phyloP scores from a whole-genome alignment of 129 eudicot genomes.

The Escallonia rubra region DNA sequence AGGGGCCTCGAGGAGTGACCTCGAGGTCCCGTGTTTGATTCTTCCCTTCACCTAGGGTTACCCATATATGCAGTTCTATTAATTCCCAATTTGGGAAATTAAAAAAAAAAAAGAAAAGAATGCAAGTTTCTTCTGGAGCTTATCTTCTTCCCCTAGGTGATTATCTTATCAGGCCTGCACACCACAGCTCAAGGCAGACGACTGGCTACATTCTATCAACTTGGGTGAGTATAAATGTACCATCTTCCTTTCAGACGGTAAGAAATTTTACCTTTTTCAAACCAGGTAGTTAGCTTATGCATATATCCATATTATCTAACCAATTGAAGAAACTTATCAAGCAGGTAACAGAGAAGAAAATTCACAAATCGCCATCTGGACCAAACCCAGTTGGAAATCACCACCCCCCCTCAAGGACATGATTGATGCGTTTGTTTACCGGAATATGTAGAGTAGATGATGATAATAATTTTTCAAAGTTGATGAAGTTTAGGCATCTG shows the following conservation, averaged over 20 bases:
- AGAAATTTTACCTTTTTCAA: not conserved
- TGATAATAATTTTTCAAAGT: constrained; percentile 1
- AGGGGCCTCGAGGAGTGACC: no score
- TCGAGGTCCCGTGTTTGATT: no score
- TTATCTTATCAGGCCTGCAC: constrained; percentile 17
- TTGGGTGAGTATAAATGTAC: constrained; percentile 18
- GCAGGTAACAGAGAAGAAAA: constrained; percentile 33
- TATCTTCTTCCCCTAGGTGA: constrained; percentile 22
- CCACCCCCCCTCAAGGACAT: constrained; percentile 46
- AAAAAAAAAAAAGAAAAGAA: no score
- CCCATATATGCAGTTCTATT: no score
- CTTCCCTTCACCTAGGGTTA: no score
- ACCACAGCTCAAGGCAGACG: constrained; percentile 20
- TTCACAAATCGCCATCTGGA: constrained; percentile 56
- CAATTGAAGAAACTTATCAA: not conserved
- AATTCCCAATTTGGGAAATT: no score
- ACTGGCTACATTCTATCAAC: constrained; percentile 14
- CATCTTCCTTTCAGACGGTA: not conserved
- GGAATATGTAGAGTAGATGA: constrained; percentile 14
- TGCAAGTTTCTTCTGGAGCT: constrained; percentile 3
- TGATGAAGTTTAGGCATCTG: constrained; percentile 15
- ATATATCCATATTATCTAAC: not conserved
- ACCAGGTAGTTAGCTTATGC: not conserved
- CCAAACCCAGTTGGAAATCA: constrained; percentile 59
- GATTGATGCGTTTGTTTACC: constrained; percentile 8